These are phyloP conservation scores for Tricholoma saponaceum DNA, from an alignment of 768 basidiomycete species.

Conservation along the genomic window DNA sequence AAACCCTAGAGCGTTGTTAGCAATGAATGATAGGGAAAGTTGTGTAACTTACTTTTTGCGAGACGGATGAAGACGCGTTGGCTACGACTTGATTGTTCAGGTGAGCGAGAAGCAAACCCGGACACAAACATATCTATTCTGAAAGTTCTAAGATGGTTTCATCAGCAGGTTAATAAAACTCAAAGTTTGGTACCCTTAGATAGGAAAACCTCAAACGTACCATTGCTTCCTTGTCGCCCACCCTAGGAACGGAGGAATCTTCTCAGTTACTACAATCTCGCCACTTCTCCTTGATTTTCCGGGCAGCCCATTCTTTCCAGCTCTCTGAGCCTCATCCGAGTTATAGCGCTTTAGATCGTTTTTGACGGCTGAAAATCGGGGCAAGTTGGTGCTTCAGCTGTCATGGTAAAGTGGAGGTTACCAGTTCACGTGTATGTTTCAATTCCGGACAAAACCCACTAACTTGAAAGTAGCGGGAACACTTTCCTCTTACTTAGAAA, in stretches of 20 bases:
- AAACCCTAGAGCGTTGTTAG: conserved; percentile 45
- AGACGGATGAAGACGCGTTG: conserved; percentile 73
- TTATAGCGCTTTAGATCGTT: conserved; percentile 39
- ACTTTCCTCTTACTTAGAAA: too few species aligned
- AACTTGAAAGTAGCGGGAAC: too few species aligned
- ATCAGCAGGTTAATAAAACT: too few species aligned
- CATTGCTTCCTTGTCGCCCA: conserved; percentile 63
- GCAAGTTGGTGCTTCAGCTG: conserved; percentile 32
- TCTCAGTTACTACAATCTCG: conserved; percentile 29
- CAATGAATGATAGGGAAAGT: neutral
- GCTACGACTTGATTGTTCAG: conserved; percentile 62
- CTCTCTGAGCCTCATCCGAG: conserved; percentile 21
- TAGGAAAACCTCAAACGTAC: conserved; percentile 9
- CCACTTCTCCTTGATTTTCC: conserved; percentile 39
- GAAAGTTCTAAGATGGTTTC: conserved; percentile 42
- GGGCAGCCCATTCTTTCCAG: conserved; percentile 63
- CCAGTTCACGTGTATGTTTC: too few species aligned
- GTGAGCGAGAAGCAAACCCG: conserved; percentile 65
- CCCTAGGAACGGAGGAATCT: conserved; percentile 71
- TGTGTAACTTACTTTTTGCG: conserved; percentile 56
- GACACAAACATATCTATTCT: conserved; percentile 72
- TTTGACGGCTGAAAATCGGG: conserved; percentile 36
- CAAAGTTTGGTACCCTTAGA: neutral
- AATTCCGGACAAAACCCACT: too few species aligned
- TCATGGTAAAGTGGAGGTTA: conserved; percentile 22